Evolutionary conservation across 179 eudicot species (phyloP).

Genomic region (Drosera spatulata): DNA sequence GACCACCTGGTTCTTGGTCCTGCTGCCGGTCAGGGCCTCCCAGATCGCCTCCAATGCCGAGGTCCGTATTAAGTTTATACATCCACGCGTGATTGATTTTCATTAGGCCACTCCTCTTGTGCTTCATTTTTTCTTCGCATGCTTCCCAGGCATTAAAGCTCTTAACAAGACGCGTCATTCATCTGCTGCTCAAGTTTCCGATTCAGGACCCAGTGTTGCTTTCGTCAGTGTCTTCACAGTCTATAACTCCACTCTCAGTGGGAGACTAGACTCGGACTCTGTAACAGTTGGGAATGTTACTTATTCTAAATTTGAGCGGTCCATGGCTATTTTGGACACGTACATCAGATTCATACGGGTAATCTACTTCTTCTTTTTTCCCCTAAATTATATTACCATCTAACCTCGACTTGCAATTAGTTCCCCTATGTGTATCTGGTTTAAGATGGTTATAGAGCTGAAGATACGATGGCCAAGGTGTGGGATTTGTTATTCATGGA

Average conservation of each 20-base stretch:
- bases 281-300: slow-evolving; percentile 58
- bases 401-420: too few species aligned
- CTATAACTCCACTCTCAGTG: slow-evolving; percentile 40
- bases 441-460: too few species aligned
- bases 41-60: slow-evolving; percentile 79
- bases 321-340: slow-evolving; percentile 64
- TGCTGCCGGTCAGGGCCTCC: slow-evolving; percentile 83
- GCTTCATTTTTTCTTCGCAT: neutral
- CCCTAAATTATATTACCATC: too few species aligned
- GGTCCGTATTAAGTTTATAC: slow-evolving; percentile 24
- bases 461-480: too few species aligned
- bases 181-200: slow-evolving; percentile 17
- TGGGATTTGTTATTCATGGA: too few species aligned
- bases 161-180: slow-evolving; percentile 47
- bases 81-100: neutral
- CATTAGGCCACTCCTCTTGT: neutral
- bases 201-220: slow-evolving; percentile 25
- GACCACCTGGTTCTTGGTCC: slow-evolving; percentile 78
- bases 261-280: slow-evolving; percentile 24
- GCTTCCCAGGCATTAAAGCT: slow-evolving; percentile 49
- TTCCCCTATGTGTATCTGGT: too few species aligned
- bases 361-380: slow-evolving; percentile 1
- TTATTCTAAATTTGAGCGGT: slow-evolving; percentile 70
- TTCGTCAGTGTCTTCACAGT: slow-evolving; percentile 73
- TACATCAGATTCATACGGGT: slow-evolving; percentile 82